Percentiles rank a stretch among this genome's conserved stretches.
These are phyloP conservation scores for Lactarius pseudohatsudake DNA, from an alignment of 768 basidiomycete genomes.

Conservation along the genomic window DNA sequence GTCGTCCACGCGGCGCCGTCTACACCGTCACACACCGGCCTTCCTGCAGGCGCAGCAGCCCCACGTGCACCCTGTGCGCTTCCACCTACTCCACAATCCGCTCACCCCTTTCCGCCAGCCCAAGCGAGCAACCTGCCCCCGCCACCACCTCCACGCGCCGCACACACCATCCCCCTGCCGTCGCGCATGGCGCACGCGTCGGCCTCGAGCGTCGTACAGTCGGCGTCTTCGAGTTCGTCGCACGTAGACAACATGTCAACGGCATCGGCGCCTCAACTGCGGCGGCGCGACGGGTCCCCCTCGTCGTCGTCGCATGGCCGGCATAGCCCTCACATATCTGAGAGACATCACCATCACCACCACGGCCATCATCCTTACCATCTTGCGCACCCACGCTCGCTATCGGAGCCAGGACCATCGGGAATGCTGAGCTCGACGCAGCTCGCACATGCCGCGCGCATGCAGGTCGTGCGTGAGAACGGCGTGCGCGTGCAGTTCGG, in stretches of 20 bases:
- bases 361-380: constrained; percentile 30
- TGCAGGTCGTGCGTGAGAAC: constrained; percentile 64
- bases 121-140: constrained; percentile 1
- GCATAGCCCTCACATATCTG: constrained; percentile 9
- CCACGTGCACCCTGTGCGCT: constrained; percentile 1
- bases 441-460: constrained; percentile 58
- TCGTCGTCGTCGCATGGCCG: constrained; percentile 15
- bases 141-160: constrained; percentile 10
- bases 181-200: background rate
- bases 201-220: constrained; percentile 2
- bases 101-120: background rate
- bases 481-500: constrained; percentile 70
- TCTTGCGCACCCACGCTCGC: constrained; percentile 19
- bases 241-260: constrained; percentile 19
- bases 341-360: constrained; percentile 11
- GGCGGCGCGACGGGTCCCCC: constrained; percentile 22
- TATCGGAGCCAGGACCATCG: constrained; percentile 43
- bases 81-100: background rate
- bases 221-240: constrained; percentile 20
- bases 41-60: constrained; percentile 10
- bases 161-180: background rate
- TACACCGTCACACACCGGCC: background rate
- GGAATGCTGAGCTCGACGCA: constrained; percentile 53
- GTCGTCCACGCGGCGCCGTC: background rate
- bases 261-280: constrained; percentile 9